Percentiles rank a stretch among this genome's conserved stretches.
Evolutionary conservation across 305 asterid species (phyloP).

Genomic region (Fraxinus ornus): DNA sequence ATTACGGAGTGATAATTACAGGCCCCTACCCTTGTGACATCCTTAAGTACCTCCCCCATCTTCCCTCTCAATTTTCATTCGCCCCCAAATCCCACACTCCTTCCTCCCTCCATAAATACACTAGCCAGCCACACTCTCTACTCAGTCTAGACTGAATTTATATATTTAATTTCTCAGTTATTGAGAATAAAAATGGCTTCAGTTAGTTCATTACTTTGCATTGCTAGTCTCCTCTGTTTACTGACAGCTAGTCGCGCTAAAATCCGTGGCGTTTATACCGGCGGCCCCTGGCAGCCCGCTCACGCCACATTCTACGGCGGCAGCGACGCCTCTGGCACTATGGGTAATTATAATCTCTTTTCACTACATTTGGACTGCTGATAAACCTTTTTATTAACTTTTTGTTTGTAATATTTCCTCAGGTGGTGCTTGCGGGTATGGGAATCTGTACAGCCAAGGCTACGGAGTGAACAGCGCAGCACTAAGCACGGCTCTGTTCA

Average conservation of each 20-base stretch:
- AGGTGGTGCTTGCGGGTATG: too few relatives aligned
- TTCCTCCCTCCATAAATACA: conserved; percentile 4
- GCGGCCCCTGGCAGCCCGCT: conserved; percentile 64
- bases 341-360: conserved; percentile 43
- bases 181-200: conserved; percentile 19
- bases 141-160: neutral
- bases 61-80: conserved; percentile 50
- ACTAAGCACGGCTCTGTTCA: too few relatives aligned
- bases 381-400: too few relatives aligned
- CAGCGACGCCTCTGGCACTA: conserved; percentile 88
- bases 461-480: too few relatives aligned
- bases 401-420: too few relatives aligned
- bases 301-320: conserved; percentile 97
- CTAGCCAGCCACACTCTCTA: neutral
- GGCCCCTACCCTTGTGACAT: conserved; percentile 22
- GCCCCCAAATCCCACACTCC: conserved; percentile 7
- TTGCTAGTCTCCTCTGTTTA: conserved; percentile 41
- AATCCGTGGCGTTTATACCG: conserved; percentile 61
- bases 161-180: neutral
- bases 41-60: conserved; percentile 49
- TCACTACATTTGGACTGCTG: neutral
- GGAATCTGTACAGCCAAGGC: too few relatives aligned
- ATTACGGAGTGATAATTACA: conserved; percentile 12
- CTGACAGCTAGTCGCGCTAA: conserved; percentile 37
- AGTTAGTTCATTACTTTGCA: conserved; percentile 35